Evolutionary conservation across 169 alveolate species (phyloP).

Genomic region (Plasmodium sp.): DNA sequence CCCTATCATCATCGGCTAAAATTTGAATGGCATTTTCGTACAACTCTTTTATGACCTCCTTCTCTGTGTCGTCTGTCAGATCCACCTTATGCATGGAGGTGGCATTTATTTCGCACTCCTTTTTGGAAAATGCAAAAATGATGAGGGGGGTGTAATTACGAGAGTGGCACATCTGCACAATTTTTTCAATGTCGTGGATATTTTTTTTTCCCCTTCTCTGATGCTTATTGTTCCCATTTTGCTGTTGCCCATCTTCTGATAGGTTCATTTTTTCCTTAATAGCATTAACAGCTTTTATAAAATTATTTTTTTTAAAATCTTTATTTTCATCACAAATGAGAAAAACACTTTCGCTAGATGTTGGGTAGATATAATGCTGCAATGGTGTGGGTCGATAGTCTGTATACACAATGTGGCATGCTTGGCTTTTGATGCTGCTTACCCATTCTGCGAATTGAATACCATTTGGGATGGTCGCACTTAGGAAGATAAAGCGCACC

Average conservation of each 20-base stretch:
- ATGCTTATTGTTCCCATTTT: conserved; percentile 67
- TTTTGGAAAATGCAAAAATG: conserved; percentile 97
- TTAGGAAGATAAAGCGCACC: conserved; percentile 96
- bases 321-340: conserved; percentile 96
- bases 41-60: conserved; percentile 93
- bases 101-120: conserved; percentile 98
- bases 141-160: conserved; percentile 95
- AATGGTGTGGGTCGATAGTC: conserved; percentile 99
- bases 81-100: conserved; percentile 87
- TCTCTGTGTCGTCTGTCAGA: conserved; percentile 88
- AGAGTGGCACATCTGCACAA: conserved; percentile 94
- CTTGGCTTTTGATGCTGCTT: conserved; percentile 96
- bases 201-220: conserved; percentile 65
- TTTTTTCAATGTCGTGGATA: conserved; percentile 91
- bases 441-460: conserved; percentile 99
- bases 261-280: conserved; percentile 86
- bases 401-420: conserved; percentile 98
- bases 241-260: conserved; percentile 77
- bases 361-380: conserved; percentile 96
- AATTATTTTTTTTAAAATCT: conserved; percentile 88
- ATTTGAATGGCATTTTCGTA: conserved; percentile 97
- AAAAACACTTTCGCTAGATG: conserved; percentile 96
- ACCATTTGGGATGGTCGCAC: conserved; percentile 99
- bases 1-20: conserved; percentile 96
- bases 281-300: conserved; percentile 75